These are phyloP conservation scores for Angomonas ambiguus DNA, from an alignment of 208 protist genomes.

Conservation along the genomic window DNA sequence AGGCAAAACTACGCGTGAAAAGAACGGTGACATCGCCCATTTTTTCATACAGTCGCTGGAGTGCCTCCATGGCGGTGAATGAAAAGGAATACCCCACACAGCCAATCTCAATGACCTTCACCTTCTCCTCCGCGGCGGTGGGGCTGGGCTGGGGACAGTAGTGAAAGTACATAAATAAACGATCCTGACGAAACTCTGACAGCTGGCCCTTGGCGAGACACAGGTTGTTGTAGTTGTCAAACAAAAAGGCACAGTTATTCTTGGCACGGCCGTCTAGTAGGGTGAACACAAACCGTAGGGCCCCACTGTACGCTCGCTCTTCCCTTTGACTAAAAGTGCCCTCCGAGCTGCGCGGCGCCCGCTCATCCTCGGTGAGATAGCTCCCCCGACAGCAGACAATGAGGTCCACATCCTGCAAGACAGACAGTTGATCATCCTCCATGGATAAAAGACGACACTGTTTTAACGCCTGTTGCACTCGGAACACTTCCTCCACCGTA, in stretches of 20 bases:
- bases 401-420: conserved; percentile 2
- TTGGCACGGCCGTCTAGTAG: conserved; percentile 9
- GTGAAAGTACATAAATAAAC: conserved; percentile 13
- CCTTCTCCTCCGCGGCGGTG: background rate
- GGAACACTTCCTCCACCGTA: background rate
- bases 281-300: conserved; percentile 1
- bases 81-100: background rate
- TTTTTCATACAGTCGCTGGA: background rate
- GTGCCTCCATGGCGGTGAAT: background rate
- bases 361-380: background rate
- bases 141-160: conserved; percentile 2
- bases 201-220: conserved; percentile 3
- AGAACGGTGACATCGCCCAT: background rate
- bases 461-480: background rate
- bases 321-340: background rate
- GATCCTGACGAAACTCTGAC: conserved; percentile 10
- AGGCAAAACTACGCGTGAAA: background rate
- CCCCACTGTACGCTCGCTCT: background rate
- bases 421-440: background rate
- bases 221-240: conserved; percentile 11
- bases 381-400: background rate
- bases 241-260: conserved; percentile 10
- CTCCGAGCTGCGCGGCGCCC: background rate
- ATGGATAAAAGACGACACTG: background rate
- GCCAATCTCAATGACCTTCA: background rate